Percentiles rank a stretch among this genome's conserved stretches.
phyloP scores from a whole-genome alignment of 345 rosid species.

The Adansonia digitata region DNA sequence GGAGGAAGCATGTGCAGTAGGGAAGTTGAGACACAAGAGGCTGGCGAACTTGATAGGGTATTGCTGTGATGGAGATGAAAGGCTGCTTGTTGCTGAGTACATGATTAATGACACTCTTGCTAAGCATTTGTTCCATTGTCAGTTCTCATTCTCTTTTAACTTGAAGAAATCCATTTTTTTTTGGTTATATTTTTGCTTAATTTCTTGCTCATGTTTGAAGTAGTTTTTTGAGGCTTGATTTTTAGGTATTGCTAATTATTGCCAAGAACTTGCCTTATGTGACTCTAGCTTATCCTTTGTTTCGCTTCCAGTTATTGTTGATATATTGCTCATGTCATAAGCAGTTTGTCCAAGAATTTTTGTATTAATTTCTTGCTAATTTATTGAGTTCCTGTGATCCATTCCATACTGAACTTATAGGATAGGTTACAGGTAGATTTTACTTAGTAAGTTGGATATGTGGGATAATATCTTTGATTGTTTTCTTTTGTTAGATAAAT shows the following conservation, averaged over 20 bases:
- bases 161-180: background rate
- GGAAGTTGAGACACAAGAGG: conserved; percentile 65
- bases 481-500: background rate
- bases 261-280: background rate
- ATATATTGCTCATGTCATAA: background rate
- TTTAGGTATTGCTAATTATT: conserved; percentile 7
- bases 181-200: too few relatives aligned
- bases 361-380: background rate
- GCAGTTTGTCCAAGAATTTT: background rate
- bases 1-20: conserved; percentile 85
- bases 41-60: conserved; percentile 88
- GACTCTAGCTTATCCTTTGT: background rate
- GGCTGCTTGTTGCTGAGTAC: conserved; percentile 83
- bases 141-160: background rate
- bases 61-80: conserved; percentile 93
- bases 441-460: background rate
- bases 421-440: too few relatives aligned
- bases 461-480: too few relatives aligned
- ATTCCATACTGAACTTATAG: background rate
- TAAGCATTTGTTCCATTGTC: conserved; percentile 87
- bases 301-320: background rate
- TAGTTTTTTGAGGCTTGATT: background rate
- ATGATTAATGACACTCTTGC: conserved; percentile 84
- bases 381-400: background rate
- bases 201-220: background rate